Conservation (phyloP, 1,284 basidiomycete species). For the Leccinum fallax region DNA sequence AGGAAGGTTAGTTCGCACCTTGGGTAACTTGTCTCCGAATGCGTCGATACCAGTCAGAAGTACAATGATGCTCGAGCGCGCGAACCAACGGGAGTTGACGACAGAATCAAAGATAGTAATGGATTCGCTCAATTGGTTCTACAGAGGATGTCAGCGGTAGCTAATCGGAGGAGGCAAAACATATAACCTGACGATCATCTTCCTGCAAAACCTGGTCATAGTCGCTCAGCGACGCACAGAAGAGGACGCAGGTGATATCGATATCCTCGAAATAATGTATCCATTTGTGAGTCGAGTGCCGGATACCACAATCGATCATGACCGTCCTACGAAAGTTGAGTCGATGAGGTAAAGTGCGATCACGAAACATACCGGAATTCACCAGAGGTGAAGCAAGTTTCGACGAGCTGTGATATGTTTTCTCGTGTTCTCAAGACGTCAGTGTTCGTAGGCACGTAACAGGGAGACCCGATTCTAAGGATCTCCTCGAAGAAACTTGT, state of each 20-base stretch:
- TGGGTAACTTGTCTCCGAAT: slow-evolving; percentile 10
- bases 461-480: slow-evolving; percentile 5
- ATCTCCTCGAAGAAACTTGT: slow-evolving; percentile 2
- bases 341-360: not conserved
- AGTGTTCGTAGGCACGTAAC: not conserved
- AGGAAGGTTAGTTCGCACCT: slow-evolving; percentile 2
- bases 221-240: slow-evolving; percentile 6
- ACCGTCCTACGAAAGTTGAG: not conserved
- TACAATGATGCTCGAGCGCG: not conserved
- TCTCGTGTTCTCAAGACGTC: slow-evolving; percentile 6
- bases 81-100: slow-evolving; percentile 3
- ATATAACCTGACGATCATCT: slow-evolving; percentile 1
- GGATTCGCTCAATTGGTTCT: not conserved
- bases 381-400: slow-evolving; percentile 5
- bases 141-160: not conserved
- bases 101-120: not conserved
- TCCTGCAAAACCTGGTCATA: slow-evolving; percentile 1
- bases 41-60: slow-evolving; percentile 2
- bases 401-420: not conserved
- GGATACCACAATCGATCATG: not conserved
- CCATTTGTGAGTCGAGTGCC: not conserved
- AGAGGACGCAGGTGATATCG: not conserved
- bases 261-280: slow-evolving; percentile 1
- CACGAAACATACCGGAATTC: slow-evolving; percentile 2
- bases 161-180: not conserved